Percentiles rank a stretch among this genome's conserved stretches.
These are phyloP conservation scores for Eleusine indica DNA, from an alignment of 176 grass and related monocot genomes.

Conservation along the genomic window DNA sequence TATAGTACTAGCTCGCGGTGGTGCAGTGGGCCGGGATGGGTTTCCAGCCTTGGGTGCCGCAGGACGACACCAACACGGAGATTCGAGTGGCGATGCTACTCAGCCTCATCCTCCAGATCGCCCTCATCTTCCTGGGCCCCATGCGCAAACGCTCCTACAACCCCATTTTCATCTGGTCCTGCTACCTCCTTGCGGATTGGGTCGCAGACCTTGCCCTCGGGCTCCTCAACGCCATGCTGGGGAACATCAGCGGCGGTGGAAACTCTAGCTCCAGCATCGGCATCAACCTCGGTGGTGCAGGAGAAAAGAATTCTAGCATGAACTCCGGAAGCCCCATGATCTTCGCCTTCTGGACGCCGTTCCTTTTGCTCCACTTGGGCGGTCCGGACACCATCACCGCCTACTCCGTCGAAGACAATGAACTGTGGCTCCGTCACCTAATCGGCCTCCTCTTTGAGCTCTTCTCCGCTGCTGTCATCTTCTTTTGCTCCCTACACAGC, in stretches of 20 bases:
- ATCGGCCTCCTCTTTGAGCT: conserved; percentile 35
- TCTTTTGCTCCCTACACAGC: neutral
- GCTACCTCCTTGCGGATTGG: neutral
- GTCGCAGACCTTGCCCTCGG: neutral
- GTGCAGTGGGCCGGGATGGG: too few species aligned
- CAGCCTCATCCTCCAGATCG: neutral
- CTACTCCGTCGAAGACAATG: conserved; percentile 43
- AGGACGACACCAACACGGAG: neutral
- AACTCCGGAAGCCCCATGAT: neutral
- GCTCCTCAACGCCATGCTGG: neutral
- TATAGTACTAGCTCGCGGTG: too few species aligned
- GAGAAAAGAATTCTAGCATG: too few species aligned
- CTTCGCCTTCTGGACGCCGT: conserved; percentile 42
- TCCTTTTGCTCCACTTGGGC: conserved; percentile 58
- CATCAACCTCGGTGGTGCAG: too few species aligned
- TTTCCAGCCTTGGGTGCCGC: neutral
- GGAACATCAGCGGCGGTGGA: neutral
- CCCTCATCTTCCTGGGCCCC: neutral
- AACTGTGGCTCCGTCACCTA: conserved; percentile 35
- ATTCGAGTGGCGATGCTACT: neutral
- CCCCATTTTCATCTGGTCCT: neutral
- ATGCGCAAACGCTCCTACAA: neutral
- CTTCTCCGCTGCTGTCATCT: neutral
- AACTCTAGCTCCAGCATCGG: neutral
- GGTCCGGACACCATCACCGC: conserved; percentile 58